A percentile compares a stretch with the other conserved stretches of the same genome.
Evolutionary conservation across 176 grass and related monocot genomes (phyloP).

Genomic region (Rhynchospora pubera): DNA sequence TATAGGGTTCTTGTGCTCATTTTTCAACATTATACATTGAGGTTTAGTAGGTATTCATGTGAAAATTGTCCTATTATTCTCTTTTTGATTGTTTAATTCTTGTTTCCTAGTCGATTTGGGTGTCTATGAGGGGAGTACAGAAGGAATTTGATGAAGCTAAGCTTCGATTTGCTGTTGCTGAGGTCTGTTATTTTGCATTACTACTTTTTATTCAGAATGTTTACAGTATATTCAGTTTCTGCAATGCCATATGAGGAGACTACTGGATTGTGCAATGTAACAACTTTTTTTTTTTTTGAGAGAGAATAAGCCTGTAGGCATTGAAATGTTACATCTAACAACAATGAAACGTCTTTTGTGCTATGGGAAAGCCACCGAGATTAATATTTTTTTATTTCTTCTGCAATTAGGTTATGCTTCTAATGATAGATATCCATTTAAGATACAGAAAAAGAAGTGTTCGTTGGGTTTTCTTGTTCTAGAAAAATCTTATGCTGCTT

Average conservation of each 20-base stretch:
- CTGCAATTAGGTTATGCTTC: neutral
- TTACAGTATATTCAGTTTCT: neutral
- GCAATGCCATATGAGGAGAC: neutral
- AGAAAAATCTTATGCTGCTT: neutral
- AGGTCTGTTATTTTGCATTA: conserved; percentile 44
- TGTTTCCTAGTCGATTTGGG: conserved; percentile 75
- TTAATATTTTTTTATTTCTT: neutral
- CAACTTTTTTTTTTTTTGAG: no score
- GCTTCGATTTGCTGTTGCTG: conserved; percentile 90
- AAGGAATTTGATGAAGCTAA: conserved; percentile 97
- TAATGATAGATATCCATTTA: neutral
- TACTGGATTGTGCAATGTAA: neutral
- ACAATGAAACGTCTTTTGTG: neutral
- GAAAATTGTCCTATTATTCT: neutral
- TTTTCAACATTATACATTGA: neutral
- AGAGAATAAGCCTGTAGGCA: no score
- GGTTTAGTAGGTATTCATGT: neutral
- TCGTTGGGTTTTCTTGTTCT: neutral
- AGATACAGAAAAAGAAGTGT: neutral
- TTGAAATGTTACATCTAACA: neutral
- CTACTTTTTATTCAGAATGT: neutral
- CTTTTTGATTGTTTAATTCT: conserved; percentile 17
- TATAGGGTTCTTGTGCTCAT: neutral
- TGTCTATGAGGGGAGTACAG: conserved; percentile 60
- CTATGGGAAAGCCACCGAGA: neutral